These are phyloP conservation scores for Aspergillus japonicus DNA, from an alignment of 2,329 filamentous ascomycete species.

Conservation along the genomic window DNA sequence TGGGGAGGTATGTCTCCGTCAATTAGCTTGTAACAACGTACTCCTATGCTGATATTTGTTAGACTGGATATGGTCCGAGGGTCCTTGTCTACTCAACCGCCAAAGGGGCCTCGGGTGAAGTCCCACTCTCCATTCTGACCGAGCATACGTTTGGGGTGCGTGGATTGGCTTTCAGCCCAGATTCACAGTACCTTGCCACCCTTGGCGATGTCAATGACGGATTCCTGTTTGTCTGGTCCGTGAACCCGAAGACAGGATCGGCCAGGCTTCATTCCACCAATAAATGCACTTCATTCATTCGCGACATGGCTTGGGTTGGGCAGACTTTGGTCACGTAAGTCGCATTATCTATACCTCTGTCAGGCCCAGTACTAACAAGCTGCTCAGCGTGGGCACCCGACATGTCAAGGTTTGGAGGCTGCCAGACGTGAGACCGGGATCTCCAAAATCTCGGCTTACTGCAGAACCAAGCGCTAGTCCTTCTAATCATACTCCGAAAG, in stretches of 20 bases:
- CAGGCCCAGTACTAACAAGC: slow-evolving; percentile 13
- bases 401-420: slow-evolving; percentile 93
- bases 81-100: slow-evolving; percentile 84
- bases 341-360: neutral
- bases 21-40: neutral
- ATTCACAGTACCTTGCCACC: slow-evolving; percentile 83
- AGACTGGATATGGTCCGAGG: slow-evolving; percentile 87
- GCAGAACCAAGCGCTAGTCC: slow-evolving; percentile 34
- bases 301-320: slow-evolving; percentile 88
- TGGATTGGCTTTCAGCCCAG: slow-evolving; percentile 83
- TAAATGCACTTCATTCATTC: slow-evolving; percentile 84
- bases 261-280: slow-evolving; percentile 82
- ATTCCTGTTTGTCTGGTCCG: slow-evolving; percentile 86
- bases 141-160: slow-evolving; percentile 90
- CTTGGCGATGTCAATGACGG: slow-evolving; percentile 88
- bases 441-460: slow-evolving; percentile 63
- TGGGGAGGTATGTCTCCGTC: slow-evolving; percentile 63
- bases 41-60: slow-evolving; percentile 28
- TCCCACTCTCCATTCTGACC: slow-evolving; percentile 77
- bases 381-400: slow-evolving; percentile 67
- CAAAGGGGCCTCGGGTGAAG: slow-evolving; percentile 73
- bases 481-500: slow-evolving; percentile 56
- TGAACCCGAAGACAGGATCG: slow-evolving; percentile 77
- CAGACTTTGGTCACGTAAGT: slow-evolving; percentile 71
- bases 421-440: slow-evolving; percentile 62